phyloP scores from a whole-genome alignment of 306 rosid genomes.

The Canavalia gladiata region DNA sequence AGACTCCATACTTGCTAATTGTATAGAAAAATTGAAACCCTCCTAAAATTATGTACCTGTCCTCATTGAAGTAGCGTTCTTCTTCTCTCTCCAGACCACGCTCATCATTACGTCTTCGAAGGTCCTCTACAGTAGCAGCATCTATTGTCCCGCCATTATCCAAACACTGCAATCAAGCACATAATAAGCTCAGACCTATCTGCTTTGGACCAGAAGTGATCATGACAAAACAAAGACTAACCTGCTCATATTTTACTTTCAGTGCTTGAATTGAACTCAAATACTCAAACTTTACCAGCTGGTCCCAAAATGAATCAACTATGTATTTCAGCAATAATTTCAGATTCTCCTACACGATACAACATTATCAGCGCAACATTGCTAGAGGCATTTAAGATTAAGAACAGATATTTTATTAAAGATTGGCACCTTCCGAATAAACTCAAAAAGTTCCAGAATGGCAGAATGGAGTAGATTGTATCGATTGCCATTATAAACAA shows the following conservation, averaged over 20 bases:
- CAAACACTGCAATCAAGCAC: conserved; percentile 69
- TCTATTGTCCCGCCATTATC: conserved; percentile 76
- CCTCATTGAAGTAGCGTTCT: conserved; percentile 92
- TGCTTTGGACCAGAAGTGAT: conserved; percentile 10
- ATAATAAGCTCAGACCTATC: conserved; percentile 37
- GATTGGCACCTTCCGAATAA: conserved; percentile 74
- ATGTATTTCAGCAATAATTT: conserved; percentile 70
- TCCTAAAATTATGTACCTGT: conserved; percentile 63
- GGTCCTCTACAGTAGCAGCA: conserved; percentile 61
- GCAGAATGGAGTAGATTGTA: conserved; percentile 95
- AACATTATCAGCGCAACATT: conserved; percentile 35
- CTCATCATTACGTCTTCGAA: conserved; percentile 83
- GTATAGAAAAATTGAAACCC: conserved; percentile 22
- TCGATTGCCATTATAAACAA: conserved; percentile 89
- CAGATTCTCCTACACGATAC: conserved; percentile 76
- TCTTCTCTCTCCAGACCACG: conserved; percentile 94
- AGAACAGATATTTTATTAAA: conserved; percentile 34
- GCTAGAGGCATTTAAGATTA: conserved; percentile 38
- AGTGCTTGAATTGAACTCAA: conserved; percentile 69
- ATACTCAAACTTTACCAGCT: conserved; percentile 79
- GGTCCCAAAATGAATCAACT: conserved; percentile 87
- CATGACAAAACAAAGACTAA: conserved; percentile 38
- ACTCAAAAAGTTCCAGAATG: conserved; percentile 90
- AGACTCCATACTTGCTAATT: conserved; percentile 21
- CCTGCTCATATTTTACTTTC: conserved; percentile 96